Evolutionary conservation across 805 yeast genomes (phyloP), one percentile per base, ranked within the genome.

Genomic region (fission yeast (Schizosaccharomyces pombe)): DNA sequence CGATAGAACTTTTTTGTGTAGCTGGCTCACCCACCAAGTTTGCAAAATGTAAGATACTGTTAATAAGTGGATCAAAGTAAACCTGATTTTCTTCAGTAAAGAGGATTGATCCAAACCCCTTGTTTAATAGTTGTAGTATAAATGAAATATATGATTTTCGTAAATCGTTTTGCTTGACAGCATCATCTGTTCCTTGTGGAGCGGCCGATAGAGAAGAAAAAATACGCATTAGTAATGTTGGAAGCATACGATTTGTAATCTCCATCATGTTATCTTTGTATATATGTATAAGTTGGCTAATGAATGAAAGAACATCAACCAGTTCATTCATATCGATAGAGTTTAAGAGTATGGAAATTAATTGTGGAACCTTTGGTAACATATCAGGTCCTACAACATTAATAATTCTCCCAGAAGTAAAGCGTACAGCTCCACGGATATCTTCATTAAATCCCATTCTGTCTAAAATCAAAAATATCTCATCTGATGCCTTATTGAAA

Each of bases 241-340:
- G 70, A 56, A 85, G 64, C 57, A 91, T 69, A 55, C 79, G 79
- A 61, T 82, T 78, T 37, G 43, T 16, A 26, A 43, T 43, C 31
- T 22, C 28, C 58, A 89, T 70, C 66, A 89, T 70, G 60, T 78
- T 78, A 47, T 75, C 78, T 60, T 83, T 80, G 51, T 71, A 85
- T 59, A 73, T 75, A 64, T 89, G 96, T 54, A 82, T 76, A 57
- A 91, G 75, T 67, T 91, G 97, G 4, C 94, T 87, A 57, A 91
- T 68, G 64, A 91, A 89, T 40, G 89, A 75, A 55, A 86, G 68
- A 63, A 91, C 85, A 62, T 86, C 95, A 39, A 75, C 73, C 63
- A 89, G 69, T 54, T 71, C 68, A 11, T 75, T 66, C 56, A 75
- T 76, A 60, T 80, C 70, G 59, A 79, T 74, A 37, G 75, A 77